Percentiles rank a stretch among this genome's conserved stretches.
Conservation (phyloP, 805 yeast genomes). For the Saccharomycodes ludwigii region DNA sequence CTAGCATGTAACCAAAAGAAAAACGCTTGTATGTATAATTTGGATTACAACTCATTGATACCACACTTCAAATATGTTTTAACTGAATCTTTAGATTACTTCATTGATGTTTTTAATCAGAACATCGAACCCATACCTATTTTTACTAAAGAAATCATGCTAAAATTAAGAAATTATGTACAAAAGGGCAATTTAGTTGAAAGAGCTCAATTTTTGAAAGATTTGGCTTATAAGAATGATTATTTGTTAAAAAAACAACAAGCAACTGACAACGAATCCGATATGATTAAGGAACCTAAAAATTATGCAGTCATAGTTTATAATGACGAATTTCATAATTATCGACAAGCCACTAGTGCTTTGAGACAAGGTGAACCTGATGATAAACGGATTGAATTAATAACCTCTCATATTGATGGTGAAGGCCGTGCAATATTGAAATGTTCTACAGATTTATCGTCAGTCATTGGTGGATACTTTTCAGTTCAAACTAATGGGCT, state of each 20-base stretch:
- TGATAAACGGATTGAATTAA: constrained; percentile 20
- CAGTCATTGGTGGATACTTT: constrained; percentile 24
- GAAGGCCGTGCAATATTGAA: constrained; percentile 40
- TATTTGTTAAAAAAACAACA: constrained; percentile 5
- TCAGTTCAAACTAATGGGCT: constrained; percentile 36
- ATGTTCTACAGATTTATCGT: constrained; percentile 18
- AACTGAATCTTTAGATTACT: constrained; percentile 26
- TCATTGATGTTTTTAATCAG: constrained; percentile 28
- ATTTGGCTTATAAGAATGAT: constrained; percentile 12
- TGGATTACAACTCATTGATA: no score
- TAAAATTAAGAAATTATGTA: constrained; percentile 17
- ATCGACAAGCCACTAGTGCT: constrained; percentile 38
- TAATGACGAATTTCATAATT: constrained; percentile 68
- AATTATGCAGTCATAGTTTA: constrained; percentile 47
- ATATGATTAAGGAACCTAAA: constrained; percentile 9
- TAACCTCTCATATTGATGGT: constrained; percentile 33
- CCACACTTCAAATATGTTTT: constrained; percentile 18
- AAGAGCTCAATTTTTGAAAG: constrained; percentile 12
- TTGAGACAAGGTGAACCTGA: constrained; percentile 29
- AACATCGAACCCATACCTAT: constrained; percentile 23
- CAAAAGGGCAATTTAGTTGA: constrained; percentile 14
- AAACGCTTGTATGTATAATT: constrained; percentile 1
- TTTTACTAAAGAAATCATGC: constrained; percentile 18
- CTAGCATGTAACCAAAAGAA: constrained; percentile 4
- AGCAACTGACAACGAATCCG: constrained; percentile 2